These are phyloP conservation scores for Edhazardia aedis DNA, from an alignment of 371 early-diverging fungal species.

Conservation along the genomic window DNA sequence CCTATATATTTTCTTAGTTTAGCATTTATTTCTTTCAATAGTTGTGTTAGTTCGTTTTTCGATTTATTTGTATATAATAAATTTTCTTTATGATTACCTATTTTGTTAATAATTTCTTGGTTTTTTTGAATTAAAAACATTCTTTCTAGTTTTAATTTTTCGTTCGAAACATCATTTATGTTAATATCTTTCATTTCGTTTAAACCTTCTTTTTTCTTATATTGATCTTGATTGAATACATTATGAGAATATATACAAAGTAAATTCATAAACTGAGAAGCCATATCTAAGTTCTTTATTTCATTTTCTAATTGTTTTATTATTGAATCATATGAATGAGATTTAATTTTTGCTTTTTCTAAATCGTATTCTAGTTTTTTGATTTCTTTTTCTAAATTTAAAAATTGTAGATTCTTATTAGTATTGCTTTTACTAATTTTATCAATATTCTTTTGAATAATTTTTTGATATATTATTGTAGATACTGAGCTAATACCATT, in stretches of 20 bases:
- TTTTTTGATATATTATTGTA: background rate
- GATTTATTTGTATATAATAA: background rate
- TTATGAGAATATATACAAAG: too few species aligned
- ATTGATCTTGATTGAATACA: too few species aligned
- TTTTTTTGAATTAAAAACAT: background rate
- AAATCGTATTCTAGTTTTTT: background rate
- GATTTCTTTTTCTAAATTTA: background rate
- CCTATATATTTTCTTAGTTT: slow-evolving; percentile 1
- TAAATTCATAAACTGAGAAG: too few species aligned
- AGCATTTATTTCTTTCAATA: slow-evolving; percentile 8
- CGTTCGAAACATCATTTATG: too few species aligned
- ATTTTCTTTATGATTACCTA: background rate
- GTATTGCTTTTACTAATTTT: background rate
- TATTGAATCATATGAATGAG: too few species aligned
- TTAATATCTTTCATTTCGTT: background rate
- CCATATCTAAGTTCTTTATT: too few species aligned
- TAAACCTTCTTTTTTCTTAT: background rate
- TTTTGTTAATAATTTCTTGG: background rate
- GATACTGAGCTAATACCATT: background rate
- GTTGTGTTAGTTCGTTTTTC: background rate
- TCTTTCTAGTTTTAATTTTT: background rate
- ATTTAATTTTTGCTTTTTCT: background rate
- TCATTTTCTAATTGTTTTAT: too few species aligned
- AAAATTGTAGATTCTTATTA: background rate
- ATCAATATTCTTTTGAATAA: background rate